phyloP scores from a whole-genome alignment of 2,329 filamentous ascomycete species.

The Trichoderma brevicompactum region DNA sequence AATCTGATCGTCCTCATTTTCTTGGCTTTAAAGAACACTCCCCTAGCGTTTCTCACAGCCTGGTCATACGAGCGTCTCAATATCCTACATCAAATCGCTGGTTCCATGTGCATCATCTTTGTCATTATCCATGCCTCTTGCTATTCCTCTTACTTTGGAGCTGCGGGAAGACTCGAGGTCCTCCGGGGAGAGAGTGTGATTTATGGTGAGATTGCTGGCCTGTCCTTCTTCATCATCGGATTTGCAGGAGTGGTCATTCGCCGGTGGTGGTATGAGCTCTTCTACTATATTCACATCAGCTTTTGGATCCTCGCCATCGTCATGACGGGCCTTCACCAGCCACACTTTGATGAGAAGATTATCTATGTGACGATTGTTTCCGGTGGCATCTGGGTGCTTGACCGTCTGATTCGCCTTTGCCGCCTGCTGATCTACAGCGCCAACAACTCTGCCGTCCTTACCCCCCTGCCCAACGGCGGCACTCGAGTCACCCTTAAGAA shows the following conservation, averaged over 20 bases:
- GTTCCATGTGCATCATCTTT: slow-evolving; percentile 53
- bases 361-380: slow-evolving; percentile 49
- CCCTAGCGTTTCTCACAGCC: slow-evolving; percentile 55
- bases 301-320: slow-evolving; percentile 56
- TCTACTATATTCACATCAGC: slow-evolving; percentile 57
- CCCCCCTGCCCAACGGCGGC: slow-evolving; percentile 57
- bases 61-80: slow-evolving; percentile 65
- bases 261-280: slow-evolving; percentile 58
- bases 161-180: slow-evolving; percentile 35
- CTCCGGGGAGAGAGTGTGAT: slow-evolving; percentile 48
- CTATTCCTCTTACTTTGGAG: slow-evolving; percentile 50
- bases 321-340: slow-evolving; percentile 57
- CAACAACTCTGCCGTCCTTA: slow-evolving; percentile 58
- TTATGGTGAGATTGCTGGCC: slow-evolving; percentile 54
- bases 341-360: slow-evolving; percentile 48
- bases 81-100: slow-evolving; percentile 58
- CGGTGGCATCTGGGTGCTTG: slow-evolving; percentile 54
- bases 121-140: slow-evolving; percentile 52
- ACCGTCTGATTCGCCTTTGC: slow-evolving; percentile 53
- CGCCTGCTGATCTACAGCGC: slow-evolving; percentile 51
- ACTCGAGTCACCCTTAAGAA: slow-evolving; percentile 60
- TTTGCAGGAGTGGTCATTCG: slow-evolving; percentile 50
- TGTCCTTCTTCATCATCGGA: slow-evolving; percentile 51
- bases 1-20: slow-evolving; percentile 60
- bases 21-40: slow-evolving; percentile 62